These are phyloP conservation scores for Sanghuangporus weigelae DNA, from an alignment of 1,284 basidiomycete genomes.

Conservation along the genomic window DNA sequence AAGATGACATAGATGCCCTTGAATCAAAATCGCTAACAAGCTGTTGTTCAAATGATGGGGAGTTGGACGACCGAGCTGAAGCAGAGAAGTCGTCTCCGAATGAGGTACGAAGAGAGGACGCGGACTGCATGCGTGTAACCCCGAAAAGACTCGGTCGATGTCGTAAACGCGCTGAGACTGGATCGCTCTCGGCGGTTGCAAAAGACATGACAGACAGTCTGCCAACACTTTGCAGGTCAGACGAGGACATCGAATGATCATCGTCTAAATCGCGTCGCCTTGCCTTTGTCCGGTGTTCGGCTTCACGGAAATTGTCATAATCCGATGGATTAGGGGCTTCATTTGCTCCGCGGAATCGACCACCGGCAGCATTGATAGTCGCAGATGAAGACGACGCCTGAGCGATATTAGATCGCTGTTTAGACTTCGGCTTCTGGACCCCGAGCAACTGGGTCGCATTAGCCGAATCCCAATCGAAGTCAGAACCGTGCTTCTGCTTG, in stretches of 20 bases:
- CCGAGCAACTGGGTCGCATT: constrained; percentile 33
- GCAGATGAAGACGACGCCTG: constrained; percentile 26
- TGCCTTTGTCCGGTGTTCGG: constrained; percentile 67
- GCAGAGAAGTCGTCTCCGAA: constrained; percentile 68
- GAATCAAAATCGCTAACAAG: constrained; percentile 73
- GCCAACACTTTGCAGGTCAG: constrained; percentile 69
- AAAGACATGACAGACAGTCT: constrained; percentile 72
- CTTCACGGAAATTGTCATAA: constrained; percentile 41
- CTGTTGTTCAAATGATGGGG: constrained; percentile 77
- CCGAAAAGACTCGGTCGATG: constrained; percentile 54
- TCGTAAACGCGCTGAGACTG: constrained; percentile 66
- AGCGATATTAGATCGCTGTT: constrained; percentile 26
- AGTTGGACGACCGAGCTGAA: constrained; percentile 75
- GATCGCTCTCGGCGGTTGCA: constrained; percentile 77
- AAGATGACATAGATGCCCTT: constrained; percentile 53
- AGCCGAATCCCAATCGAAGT: constrained; percentile 55
- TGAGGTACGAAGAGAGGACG: constrained; percentile 64
- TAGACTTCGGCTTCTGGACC: constrained; percentile 40
- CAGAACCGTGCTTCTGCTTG: constrained; percentile 44
- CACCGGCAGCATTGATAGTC: constrained; percentile 53
- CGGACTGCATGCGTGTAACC: constrained; percentile 69
- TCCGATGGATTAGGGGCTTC: constrained; percentile 16
- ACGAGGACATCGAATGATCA: constrained; percentile 86
- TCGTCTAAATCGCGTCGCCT: constrained; percentile 81
- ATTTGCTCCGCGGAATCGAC: constrained; percentile 36